Base-by-base conservation (phyloP, 345 rosid species). In the Populus davidiana region DNA sequence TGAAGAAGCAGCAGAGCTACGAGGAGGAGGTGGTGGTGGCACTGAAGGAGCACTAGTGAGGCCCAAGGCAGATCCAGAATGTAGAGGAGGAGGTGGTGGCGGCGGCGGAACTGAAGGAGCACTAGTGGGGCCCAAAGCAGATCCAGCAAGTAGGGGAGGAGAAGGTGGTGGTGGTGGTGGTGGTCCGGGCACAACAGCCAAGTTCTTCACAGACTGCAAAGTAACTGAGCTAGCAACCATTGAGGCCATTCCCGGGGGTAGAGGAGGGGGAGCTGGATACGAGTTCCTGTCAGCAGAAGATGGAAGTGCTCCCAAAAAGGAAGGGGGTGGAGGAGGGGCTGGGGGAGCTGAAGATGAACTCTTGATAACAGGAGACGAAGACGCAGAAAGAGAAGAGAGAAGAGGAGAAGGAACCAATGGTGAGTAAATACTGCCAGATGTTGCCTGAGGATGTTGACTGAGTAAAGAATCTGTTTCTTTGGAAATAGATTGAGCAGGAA, bases 161-260 rank as follows among this genome's bases (percentile, higher is more conserved):
- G 33, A 31, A 31, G 86, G 89, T 9, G 93, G 89, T 27, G 92
- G 89, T 33, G 87, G 83, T 9, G 92, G 89, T 71, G 89, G 87
- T n/a, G 63, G 29, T 10, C 63, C 2, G 27, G 82, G 74, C 21
- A 66, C 17, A 61, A 76, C 63, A 72, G 50, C 70, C 49, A 71
- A 65, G 64, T 76, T 73, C 78, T 69, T 83, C 20, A 62, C 47
- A 73, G 72, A 54, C 27, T 3, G 77, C 12, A 85, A 80, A 75
- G 81, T 64, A 16, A 64, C 62, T n/a, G 71, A 44, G 41, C 63
- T n/a, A 10, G 71, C 1, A 44, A 27, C 71, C 36, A 5, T 8
- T 50, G 70, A 54, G 52, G 44, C 31, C 56, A 73, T 41, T 20
- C 49, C 59, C 16, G 23, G 4, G 54, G 49, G 33, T 27, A 84